Base-by-base conservation (phyloP, 805 yeast species). In the Teunomyces funiuensis region DNA sequence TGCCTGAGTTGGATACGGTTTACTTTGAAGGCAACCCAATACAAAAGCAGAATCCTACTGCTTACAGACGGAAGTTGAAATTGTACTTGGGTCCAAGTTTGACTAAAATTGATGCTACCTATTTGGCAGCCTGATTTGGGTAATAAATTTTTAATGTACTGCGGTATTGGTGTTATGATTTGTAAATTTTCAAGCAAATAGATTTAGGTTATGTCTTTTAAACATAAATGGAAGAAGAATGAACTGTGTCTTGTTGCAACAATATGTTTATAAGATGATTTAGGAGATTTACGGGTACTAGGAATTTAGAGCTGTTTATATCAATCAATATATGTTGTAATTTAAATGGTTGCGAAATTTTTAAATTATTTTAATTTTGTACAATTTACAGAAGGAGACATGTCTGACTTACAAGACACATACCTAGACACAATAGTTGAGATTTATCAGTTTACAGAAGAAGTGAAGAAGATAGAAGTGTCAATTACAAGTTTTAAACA, bases 21-120 rank as follows among this genome's bases (percentile, higher is more conserved):
- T 93, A 93, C 58, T 80, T 93, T 49, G 99, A 93, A 64, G 91
- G 93, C 6, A 91, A 91, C 57, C 98, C 98, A 3, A 60, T 93
- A 14, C 97, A 93, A 54, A 51, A 65, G 20, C 59, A 76, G 15
- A 84, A 85, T 51, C 80, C 80, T n/a, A 82, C 93, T 1, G 81
- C 89, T 39, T 93, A 93, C 60, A 75, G 97, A 55, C 79, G 93
- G 55, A 93, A 93, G 60, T 58, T 93, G 36, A 79, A 78, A 50
- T 70, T 93, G 53, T 76, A 83, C 44, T 70, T 91, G 45, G 87
- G 86, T 2, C 81, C 84, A 0, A 75, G 83, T 7, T 65, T 93
- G 34, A 65, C 76, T 33, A 95, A 93, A 66, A 88, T 93, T 41
- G 99, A 93, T 67, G 98, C 99, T 8, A 84, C 95, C 17, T 90